These are phyloP conservation scores for Dactylellina parvicollis DNA, from an alignment of 2,329 filamentous ascomycete species.

Conservation along the genomic window DNA sequence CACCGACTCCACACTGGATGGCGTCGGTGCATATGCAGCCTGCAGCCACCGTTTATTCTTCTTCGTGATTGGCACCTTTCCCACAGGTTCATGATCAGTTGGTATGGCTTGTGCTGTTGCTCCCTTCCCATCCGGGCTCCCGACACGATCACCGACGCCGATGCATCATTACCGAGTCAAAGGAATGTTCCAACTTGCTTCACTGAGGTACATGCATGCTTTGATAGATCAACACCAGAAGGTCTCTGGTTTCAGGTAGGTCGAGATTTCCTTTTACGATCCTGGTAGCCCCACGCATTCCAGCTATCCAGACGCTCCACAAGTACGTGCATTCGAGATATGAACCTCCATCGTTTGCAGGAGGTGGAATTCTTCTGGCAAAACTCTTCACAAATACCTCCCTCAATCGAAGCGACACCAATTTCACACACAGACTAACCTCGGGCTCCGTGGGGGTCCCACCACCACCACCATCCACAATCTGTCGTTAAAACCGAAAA, in stretches of 20 bases:
- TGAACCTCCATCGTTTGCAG: conserved; percentile 47
- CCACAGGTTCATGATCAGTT: conserved; percentile 10
- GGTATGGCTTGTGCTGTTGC: not conserved
- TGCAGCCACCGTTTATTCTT: conserved; percentile 47
- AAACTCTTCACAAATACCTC: conserved; percentile 16
- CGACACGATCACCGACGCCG: conserved; percentile 37
- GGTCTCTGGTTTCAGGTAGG: conserved; percentile 24
- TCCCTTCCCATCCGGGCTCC: conserved; percentile 22
- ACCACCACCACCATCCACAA: conserved; percentile 2
- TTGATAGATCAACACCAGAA: not conserved
- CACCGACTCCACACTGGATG: conserved; percentile 51
- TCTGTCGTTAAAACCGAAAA: not conserved
- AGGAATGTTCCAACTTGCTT: conserved; percentile 15
- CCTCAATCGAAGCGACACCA: conserved; percentile 33
- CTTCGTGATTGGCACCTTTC: conserved; percentile 44
- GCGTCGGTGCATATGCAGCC: conserved; percentile 43
- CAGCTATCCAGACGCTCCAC: conserved; percentile 23
- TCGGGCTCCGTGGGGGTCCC: conserved; percentile 39
- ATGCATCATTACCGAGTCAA: conserved; percentile 21
- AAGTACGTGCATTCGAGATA: conserved; percentile 26
- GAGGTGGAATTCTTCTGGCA: conserved; percentile 36
- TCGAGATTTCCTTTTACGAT: conserved; percentile 10
- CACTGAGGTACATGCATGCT: not conserved
- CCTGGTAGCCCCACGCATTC: conserved; percentile 37
- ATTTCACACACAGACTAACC: conserved; percentile 8